phyloP scores from a whole-genome alignment of 352 stramenopile genomes.

The Pythium myriotylum region DNA sequence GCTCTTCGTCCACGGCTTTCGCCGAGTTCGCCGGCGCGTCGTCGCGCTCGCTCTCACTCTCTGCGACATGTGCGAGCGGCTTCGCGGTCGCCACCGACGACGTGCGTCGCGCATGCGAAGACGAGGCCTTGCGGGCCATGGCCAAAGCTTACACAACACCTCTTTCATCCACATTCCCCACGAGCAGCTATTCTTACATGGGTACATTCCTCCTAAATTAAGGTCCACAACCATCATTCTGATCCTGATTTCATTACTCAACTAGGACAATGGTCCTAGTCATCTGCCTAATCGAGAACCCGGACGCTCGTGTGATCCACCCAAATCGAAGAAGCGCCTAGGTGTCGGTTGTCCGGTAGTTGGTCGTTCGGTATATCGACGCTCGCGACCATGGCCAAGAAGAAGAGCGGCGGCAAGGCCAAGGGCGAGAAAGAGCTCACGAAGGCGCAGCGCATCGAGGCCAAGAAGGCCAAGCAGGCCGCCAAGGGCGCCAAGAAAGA shows the following conservation, averaged over 20 bases:
- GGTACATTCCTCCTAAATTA: constrained; percentile 11
- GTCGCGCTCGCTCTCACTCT: constrained; percentile 20
- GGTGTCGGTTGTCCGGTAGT: no score
- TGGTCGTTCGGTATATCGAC: no score
- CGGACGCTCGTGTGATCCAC: constrained; percentile 11
- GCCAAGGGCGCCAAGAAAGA: constrained; percentile 81
- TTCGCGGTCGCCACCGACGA: constrained; percentile 1
- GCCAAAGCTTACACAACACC: not conserved
- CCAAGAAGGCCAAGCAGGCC: constrained; percentile 84
- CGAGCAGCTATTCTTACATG: constrained; percentile 20
- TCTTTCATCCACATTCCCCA: not conserved
- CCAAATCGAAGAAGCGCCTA: constrained; percentile 6
- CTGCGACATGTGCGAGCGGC: constrained; percentile 8
- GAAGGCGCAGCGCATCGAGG: constrained; percentile 75
- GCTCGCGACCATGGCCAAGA: constrained; percentile 71
- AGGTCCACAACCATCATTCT: not conserved
- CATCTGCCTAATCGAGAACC: constrained; percentile 2
- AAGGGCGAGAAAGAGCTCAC: constrained; percentile 70
- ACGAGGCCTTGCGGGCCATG: constrained; percentile 14
- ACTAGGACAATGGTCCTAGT: not conserved
- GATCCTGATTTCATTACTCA: not conserved
- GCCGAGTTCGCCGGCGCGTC: constrained; percentile 7
- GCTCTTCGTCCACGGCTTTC: constrained; percentile 1
- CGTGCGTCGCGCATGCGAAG: constrained; percentile 7
- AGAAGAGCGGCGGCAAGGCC: constrained; percentile 42